Base-by-base conservation (phyloP, 768 basidiomycete genomes). In the Xerocomus spinulosus region DNA sequence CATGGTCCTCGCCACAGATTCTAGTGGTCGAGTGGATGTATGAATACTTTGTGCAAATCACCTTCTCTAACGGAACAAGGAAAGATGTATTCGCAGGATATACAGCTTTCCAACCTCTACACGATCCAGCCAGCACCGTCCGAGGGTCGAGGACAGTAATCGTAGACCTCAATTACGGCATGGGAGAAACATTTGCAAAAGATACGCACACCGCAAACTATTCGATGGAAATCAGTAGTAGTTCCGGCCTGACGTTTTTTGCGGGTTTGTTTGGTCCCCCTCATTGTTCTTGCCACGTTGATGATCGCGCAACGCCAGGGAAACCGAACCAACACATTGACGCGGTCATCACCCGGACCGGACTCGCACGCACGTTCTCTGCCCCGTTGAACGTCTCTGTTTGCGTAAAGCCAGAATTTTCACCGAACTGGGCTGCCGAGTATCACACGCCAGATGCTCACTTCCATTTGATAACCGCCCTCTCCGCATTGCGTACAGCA, bases 1-100 rank as follows among this genome's bases (percentile, higher is more conserved):
- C 9, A 38, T 28, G 17, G 12, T 2, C 8, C 17, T 28, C 9
- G 5, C 3, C 17, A 18, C 21, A 25, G 40, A 30, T 28, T 17
- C 1, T 26, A 51, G 46, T 6, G 38, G 44, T 24, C 2, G 46
- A 63, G 29, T 57, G 38, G 26, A 52, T 48, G 7, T 60, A 57
- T 17, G 60, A 61, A 34, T 57, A 60, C 23, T 54, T 57, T 29
- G 29, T 39, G 14, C 55, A 40, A 13, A 15, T 60, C 9, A 2
- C 24, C 6, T 57, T 63, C 13, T 24, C 46, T 13, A 50, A 60
- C 23, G 58, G 50, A 34, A 54, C 51, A 4, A 57, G 26, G 9
- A 21, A 30, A 42, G 52, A 60, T 14, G 33, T 62, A 9, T 34
- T 30, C 1, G 54, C 48, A 17, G 61, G 61, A n/a, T 1, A 48